Conservation (phyloP, 2,329 filamentous ascomycete species). For the Dactylella cylindrospora region DNA sequence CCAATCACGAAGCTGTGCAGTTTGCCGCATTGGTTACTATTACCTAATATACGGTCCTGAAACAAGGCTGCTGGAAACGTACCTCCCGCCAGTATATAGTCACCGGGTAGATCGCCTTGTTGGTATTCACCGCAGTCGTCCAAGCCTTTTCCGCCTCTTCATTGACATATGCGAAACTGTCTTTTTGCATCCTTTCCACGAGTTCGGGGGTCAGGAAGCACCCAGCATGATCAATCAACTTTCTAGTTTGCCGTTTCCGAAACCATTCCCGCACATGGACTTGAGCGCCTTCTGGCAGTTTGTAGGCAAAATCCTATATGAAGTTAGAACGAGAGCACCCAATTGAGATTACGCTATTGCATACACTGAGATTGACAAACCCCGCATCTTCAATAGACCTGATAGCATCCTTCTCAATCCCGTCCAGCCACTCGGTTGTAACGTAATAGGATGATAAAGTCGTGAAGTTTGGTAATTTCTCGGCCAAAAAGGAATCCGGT, state of each 20-base stretch:
- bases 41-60: not conserved
- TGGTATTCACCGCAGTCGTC: conserved; percentile 11
- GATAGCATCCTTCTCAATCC: conserved; percentile 2
- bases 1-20: conserved; percentile 9
- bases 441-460: conserved; percentile 9
- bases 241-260: conserved; percentile 28
- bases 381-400: conserved; percentile 10
- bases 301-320: conserved; percentile 9
- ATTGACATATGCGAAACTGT: conserved; percentile 5
- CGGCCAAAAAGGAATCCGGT: conserved; percentile 9
- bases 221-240: conserved; percentile 13
- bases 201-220: conserved; percentile 18
- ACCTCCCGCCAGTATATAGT: conserved; percentile 20
- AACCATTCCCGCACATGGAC: conserved; percentile 14
- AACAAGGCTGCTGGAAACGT: conserved; percentile 1
- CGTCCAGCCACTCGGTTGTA: conserved; percentile 17
- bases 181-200: not conserved
- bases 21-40: not conserved
- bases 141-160: conserved; percentile 28
- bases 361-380: conserved; percentile 8
- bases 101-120: not conserved
- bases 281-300: conserved; percentile 12
- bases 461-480: not conserved
- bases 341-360: not conserved
- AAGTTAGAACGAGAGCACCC: too few relatives aligned